Conservation (phyloP, 495 filamentous ascomycete species). For the Aspergillus bertholletiae region DNA sequence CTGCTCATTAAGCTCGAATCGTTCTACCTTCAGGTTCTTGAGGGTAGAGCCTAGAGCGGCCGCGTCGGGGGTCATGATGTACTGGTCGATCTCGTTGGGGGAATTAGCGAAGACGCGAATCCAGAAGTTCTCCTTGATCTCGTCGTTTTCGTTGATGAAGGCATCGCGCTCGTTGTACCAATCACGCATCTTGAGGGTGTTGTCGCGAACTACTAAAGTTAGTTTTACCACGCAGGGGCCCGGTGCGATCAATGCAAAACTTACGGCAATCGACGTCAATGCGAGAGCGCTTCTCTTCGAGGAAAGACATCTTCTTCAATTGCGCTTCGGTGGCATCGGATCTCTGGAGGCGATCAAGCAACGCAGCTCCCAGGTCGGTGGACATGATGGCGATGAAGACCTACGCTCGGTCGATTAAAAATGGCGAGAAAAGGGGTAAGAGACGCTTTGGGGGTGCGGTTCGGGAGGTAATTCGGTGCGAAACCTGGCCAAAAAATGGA, state of each 20-base stretch:
- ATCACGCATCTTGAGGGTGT: background rate
- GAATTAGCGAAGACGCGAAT: slow-evolving; percentile 79
- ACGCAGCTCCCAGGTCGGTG: slow-evolving; percentile 20
- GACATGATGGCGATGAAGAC: slow-evolving; percentile 22
- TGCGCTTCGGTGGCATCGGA: slow-evolving; percentile 30
- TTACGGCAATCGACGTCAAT: slow-evolving; percentile 41
- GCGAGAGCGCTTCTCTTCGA: slow-evolving; percentile 37
- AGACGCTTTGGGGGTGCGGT: background rate
- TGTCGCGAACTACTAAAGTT: background rate
- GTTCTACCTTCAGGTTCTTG: slow-evolving; percentile 60
- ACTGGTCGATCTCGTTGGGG: slow-evolving; percentile 77
- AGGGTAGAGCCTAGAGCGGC: slow-evolving; percentile 60
- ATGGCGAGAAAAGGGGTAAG: background rate
- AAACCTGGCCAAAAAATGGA: background rate
- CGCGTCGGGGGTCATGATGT: slow-evolving; percentile 75
- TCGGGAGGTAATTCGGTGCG: background rate
- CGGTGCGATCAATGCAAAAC: slow-evolving; percentile 12
- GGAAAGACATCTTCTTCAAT: slow-evolving; percentile 26
- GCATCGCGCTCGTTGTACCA: background rate
- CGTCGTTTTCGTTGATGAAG: slow-evolving; percentile 1
- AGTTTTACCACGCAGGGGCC: background rate
- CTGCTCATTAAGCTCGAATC: slow-evolving; percentile 68
- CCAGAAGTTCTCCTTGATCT: slow-evolving; percentile 71
- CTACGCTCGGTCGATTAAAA: slow-evolving; percentile 10
- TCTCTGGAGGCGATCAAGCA: slow-evolving; percentile 31